Evolutionary conservation across 495 filamentous ascomycete species (phyloP).

Genomic region (Hypoxylon rickii): DNA sequence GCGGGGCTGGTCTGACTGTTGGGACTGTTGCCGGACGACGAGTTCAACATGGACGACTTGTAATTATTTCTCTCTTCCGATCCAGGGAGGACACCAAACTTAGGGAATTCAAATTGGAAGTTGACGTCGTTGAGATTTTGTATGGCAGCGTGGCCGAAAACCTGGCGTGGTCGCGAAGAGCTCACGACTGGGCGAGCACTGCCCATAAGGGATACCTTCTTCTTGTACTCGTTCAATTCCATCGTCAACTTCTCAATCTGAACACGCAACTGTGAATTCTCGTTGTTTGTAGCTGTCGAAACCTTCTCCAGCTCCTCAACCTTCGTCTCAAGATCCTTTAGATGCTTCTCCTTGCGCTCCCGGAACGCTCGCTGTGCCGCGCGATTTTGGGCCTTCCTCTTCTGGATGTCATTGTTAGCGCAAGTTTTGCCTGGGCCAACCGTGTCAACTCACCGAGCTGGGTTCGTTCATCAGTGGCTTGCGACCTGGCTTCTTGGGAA

Average conservation of each 20-base stretch:
- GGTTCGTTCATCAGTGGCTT: conserved; percentile 96
- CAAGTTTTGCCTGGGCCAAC: conserved; percentile 4
- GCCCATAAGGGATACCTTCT: conserved; percentile 68
- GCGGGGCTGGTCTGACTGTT: conserved; percentile 38
- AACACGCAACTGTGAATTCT: conserved; percentile 81
- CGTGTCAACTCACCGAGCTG: conserved; percentile 74
- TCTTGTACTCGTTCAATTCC: conserved; percentile 88
- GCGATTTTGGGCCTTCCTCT: conserved; percentile 97
- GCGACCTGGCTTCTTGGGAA: conserved; percentile 90
- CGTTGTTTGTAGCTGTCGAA: conserved; percentile 79
- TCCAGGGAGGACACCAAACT: conserved; percentile 77
- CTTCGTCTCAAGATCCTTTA: conserved; percentile 95
- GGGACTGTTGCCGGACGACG: conserved; percentile 31
- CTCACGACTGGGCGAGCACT: conserved; percentile 26
- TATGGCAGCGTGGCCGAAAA: conserved; percentile 53
- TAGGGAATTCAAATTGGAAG: conserved; percentile 94
- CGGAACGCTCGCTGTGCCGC: conserved; percentile 96
- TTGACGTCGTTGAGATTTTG: conserved; percentile 71
- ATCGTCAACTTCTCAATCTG: conserved; percentile 85
- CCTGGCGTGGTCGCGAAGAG: conserved; percentile 17
- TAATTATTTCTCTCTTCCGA: conserved; percentile 56
- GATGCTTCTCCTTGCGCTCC: conserved; percentile 95
- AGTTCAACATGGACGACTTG: conserved; percentile 37
- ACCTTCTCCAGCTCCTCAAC: conserved; percentile 89
- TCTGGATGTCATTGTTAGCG: conserved; percentile 65